Evolutionary conservation across 78 protist genomes (phyloP).

Genomic region (Planoprotostelium fungivorum): DNA sequence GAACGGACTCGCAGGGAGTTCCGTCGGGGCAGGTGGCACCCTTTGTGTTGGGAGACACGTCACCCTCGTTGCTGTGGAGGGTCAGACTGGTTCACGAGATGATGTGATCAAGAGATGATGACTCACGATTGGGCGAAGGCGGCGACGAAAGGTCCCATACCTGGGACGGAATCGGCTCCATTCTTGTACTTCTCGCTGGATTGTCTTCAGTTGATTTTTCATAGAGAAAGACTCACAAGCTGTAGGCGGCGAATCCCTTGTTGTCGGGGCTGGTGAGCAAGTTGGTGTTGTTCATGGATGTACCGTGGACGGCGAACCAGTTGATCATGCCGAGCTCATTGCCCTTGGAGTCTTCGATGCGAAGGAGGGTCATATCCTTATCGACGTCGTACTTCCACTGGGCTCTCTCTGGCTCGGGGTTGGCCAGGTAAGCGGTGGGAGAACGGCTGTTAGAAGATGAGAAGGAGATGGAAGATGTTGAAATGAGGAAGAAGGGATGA

Average conservation of each 20-base stretch:
- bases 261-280: slow-evolving; percentile 70
- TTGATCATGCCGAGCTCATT: slow-evolving; percentile 43
- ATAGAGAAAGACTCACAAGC: slow-evolving; percentile 5
- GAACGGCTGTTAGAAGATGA: slow-evolving; percentile 33
- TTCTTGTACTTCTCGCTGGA: slow-evolving; percentile 40
- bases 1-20: slow-evolving; percentile 29
- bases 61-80: slow-evolving; percentile 50
- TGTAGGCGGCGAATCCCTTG: slow-evolving; percentile 76
- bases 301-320: slow-evolving; percentile 73
- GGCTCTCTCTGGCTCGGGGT: slow-evolving; percentile 71
- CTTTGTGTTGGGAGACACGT: slow-evolving; percentile 67
- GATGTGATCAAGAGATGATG: not conserved
- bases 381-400: slow-evolving; percentile 43
- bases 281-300: slow-evolving; percentile 71
- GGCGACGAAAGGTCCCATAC: slow-evolving; percentile 65
- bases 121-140: slow-evolving; percentile 60
- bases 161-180: slow-evolving; percentile 28
- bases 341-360: slow-evolving; percentile 37
- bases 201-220: not conserved
- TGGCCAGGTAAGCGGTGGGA: slow-evolving; percentile 63
- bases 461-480: not conserved
- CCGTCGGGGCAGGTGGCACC: slow-evolving; percentile 72
- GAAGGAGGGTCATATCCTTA: slow-evolving; percentile 54
- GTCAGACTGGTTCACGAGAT: not conserved
- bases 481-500: not conserved